A percentile compares a stretch with the other conserved stretches of the same genome.
These are phyloP conservation scores for Populus tomentosa DNA, from an alignment of 441 rosid species.

Conservation along the genomic window DNA sequence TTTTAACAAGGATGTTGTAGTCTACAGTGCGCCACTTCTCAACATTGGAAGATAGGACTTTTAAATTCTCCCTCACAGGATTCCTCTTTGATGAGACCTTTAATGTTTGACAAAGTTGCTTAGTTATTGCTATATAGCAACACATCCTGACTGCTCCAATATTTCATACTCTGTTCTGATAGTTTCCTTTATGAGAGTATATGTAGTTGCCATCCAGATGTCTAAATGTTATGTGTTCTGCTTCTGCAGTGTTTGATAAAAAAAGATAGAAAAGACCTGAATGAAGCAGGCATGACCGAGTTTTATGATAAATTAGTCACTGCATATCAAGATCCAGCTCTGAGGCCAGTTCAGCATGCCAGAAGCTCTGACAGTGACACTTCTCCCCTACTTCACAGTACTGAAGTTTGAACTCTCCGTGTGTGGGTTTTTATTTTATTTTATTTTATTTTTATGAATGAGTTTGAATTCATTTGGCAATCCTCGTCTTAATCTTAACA, in stretches of 20 bases:
- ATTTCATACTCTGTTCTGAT: background rate
- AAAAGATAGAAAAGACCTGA: conserved; percentile 66
- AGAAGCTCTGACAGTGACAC: conserved; percentile 32
- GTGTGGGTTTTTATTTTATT: background rate
- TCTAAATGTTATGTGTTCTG: conserved; percentile 9
- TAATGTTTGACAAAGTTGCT: background rate
- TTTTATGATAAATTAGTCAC: conserved; percentile 52
- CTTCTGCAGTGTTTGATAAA: conserved; percentile 64
- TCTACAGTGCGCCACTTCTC: background rate
- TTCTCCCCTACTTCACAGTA: conserved; percentile 43
- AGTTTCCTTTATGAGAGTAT: background rate
- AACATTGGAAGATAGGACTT: background rate
- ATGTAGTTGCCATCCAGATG: background rate
- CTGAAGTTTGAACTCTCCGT: conserved; percentile 21
- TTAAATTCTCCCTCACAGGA: background rate
- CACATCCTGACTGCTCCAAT: background rate
- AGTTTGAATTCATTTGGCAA: background rate
- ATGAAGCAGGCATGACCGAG: conserved; percentile 49
- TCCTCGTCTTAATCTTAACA: background rate
- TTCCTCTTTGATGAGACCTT: background rate
- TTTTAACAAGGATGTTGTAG: background rate
- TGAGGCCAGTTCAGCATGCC: conserved; percentile 38
- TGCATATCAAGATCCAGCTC: conserved; percentile 74
- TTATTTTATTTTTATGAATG: background rate
- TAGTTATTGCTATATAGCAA: background rate